These are phyloP conservation scores for Thermomyces lanuginosus DNA, from an alignment of 2,329 filamentous ascomycete species.

Conservation along the genomic window DNA sequence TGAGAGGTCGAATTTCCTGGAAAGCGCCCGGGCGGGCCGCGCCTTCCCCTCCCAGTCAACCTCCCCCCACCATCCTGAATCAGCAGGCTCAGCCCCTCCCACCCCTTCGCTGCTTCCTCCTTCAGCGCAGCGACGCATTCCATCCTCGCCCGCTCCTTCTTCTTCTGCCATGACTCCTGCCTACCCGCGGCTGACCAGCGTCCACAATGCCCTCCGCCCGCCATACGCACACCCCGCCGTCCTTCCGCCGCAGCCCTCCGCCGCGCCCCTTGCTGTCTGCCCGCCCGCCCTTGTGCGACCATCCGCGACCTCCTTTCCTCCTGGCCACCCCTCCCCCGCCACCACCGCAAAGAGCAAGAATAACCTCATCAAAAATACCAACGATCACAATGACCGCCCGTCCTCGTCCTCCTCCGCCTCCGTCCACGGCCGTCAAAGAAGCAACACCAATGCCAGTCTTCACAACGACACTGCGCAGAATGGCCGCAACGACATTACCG, in stretches of 20 bases:
- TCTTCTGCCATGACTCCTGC: constrained; percentile 30
- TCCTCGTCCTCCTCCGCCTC: no score
- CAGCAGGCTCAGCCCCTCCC: constrained; percentile 9
- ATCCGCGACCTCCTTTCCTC: no score
- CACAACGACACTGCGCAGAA: not conserved
- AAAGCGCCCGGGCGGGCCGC: constrained; percentile 27
- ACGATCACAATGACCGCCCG: no score
- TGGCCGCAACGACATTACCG: constrained; percentile 6
- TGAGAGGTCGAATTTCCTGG: constrained; percentile 34
- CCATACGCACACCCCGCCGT: no score
- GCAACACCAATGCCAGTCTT: constrained; percentile 8
- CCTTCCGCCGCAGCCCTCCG: constrained; percentile 2
- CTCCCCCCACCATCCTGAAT: constrained; percentile 15
- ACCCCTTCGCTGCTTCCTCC: constrained; percentile 8
- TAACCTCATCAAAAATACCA: no score
- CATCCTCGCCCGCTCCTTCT: no score
- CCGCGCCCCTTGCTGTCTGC: constrained; percentile 3
- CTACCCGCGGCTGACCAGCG: constrained; percentile 19
- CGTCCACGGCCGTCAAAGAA: constrained; percentile 3
- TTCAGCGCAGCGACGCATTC: constrained; percentile 11
- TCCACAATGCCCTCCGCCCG: constrained; percentile 1
- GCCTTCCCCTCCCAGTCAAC: constrained; percentile 8
- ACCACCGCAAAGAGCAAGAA: no score
- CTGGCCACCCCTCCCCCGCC: no score
- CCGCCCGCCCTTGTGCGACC: constrained; percentile 5